Evolutionary conservation across 2,329 filamentous ascomycete species (phyloP).

Genomic region (Botryotinia convoluta): DNA sequence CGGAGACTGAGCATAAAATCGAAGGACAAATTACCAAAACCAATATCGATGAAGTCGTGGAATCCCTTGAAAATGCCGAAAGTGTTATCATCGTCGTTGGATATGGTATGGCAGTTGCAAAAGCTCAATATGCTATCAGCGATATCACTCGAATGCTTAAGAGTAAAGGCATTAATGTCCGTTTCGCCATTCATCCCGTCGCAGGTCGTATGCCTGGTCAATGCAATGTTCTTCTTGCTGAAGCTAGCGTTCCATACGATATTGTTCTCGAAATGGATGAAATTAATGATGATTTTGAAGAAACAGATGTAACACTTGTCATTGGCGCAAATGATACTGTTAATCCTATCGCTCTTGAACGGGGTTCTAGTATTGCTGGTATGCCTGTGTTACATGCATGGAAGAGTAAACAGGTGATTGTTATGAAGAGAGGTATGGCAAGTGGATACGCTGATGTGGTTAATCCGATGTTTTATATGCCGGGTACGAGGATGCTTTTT

Average conservation of each 20-base stretch:
- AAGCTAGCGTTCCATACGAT: conserved; percentile 85
- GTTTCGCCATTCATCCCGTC: conserved; percentile 87
- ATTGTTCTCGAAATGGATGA: conserved; percentile 95
- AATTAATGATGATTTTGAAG: conserved; percentile 86
- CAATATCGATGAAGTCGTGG: conserved; percentile 75
- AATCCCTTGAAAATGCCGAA: conserved; percentile 71
- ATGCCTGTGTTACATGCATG: conserved; percentile 92
- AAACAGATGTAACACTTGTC: conserved; percentile 82
- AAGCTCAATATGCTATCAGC: conserved; percentile 86
- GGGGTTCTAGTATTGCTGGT: conserved; percentile 79
- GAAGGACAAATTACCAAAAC: conserved; percentile 78
- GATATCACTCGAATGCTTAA: conserved; percentile 75
- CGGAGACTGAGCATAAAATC: conserved; percentile 66
- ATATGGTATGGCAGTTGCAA: conserved; percentile 92
- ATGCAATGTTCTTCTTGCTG: conserved; percentile 86
- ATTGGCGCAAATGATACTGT: conserved; percentile 93
- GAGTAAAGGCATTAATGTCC: conserved; percentile 73
- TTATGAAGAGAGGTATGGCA: conserved; percentile 90
- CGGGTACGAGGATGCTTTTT: conserved; percentile 86
- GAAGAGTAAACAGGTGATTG: conserved; percentile 90
- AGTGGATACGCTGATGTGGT: conserved; percentile 89
- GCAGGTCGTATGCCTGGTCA: conserved; percentile 91
- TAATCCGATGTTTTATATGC: conserved; percentile 93
- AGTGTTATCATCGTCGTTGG: conserved; percentile 82
- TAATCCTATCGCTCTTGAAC: conserved; percentile 83